Evolutionary conservation across 179 eudicot genomes (phyloP), one percentile per base, ranked within the genome.

Genomic region (Gypsophila paniculata): DNA sequence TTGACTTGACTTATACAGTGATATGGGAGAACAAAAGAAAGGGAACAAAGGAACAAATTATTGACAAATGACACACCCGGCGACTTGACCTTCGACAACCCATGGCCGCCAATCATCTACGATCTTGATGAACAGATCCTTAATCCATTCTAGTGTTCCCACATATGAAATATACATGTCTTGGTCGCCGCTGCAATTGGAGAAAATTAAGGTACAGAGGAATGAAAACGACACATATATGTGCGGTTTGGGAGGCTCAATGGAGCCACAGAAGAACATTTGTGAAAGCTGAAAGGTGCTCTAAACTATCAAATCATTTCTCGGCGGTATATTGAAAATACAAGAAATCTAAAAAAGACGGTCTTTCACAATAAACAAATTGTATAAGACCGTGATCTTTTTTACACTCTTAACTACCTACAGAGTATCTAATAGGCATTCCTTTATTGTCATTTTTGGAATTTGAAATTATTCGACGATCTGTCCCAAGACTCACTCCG

Each of bases 101-200:
- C 78, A 75, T 19, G 78, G 78, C 74, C 74, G 65, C 79, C 79
- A 76, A 32, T 55, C 71, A 29, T 76, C 67, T 11, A n/a, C 10
- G 61, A 57, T 22, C 7, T 63, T 14, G 14, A 76, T n/a, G 52
- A n/a, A 48, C 22, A 76, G 59, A 38, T 44, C 58, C 42, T 4
- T 65, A 22, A 76, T 76, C 79, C 79, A 76, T 55, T 55, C 68
- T 29, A 71, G 49, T 46, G 79, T 71, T 6, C 53, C 75, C 18
- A 71, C 61, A 22, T 76, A 76, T 21, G 79, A 32, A 44, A 76
- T 9, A 2, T n/a, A 29, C 75, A 64, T 18, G 57, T 76, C 79
- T 57, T 76, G 79, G 61, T 76, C 79, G 18, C 78, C 78, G 70
- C 74, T 75, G 51, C 55, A 61, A 64, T 57, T 32, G n/a, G 17